These are phyloP conservation scores for Bipolaris oryzae DNA, from an alignment of 2,329 filamentous ascomycete species.

Conservation along the genomic window DNA sequence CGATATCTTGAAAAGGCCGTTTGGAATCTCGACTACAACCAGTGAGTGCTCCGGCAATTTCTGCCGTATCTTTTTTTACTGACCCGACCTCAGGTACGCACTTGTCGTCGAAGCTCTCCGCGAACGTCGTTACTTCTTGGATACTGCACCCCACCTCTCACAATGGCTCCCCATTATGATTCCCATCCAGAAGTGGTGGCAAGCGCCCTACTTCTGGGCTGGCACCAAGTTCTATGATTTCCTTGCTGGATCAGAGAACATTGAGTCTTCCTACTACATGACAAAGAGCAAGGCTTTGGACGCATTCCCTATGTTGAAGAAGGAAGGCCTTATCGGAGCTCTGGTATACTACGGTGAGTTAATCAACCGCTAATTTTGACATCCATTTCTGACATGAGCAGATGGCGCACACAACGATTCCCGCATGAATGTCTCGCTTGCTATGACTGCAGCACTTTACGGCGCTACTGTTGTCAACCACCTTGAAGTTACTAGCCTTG, in stretches of 20 bases:
- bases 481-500: constrained; percentile 76
- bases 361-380: neutral
- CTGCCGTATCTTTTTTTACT: neutral
- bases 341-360: constrained; percentile 78
- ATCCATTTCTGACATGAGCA: constrained; percentile 39
- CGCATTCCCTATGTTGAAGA: constrained; percentile 87
- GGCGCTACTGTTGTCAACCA: constrained; percentile 84
- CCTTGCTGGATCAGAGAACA: constrained; percentile 82
- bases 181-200: constrained; percentile 81
- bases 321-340: constrained; percentile 76
- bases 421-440: constrained; percentile 87
- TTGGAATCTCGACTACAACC: constrained; percentile 82
- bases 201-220: constrained; percentile 79
- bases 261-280: constrained; percentile 87
- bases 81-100: constrained; percentile 56
- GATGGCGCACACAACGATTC: constrained; percentile 93
- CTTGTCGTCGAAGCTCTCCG: constrained; percentile 81
- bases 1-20: constrained; percentile 86
- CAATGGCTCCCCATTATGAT: constrained; percentile 84
- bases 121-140: constrained; percentile 82
- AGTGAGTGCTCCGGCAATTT: constrained; percentile 55
- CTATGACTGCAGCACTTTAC: constrained; percentile 87
- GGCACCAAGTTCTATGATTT: constrained; percentile 85
- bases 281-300: constrained; percentile 85
- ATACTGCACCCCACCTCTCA: constrained; percentile 81